phyloP scores from a whole-genome alignment of 2,329 filamentous ascomycete species.

The Lasiodiplodia sp. region DNA sequence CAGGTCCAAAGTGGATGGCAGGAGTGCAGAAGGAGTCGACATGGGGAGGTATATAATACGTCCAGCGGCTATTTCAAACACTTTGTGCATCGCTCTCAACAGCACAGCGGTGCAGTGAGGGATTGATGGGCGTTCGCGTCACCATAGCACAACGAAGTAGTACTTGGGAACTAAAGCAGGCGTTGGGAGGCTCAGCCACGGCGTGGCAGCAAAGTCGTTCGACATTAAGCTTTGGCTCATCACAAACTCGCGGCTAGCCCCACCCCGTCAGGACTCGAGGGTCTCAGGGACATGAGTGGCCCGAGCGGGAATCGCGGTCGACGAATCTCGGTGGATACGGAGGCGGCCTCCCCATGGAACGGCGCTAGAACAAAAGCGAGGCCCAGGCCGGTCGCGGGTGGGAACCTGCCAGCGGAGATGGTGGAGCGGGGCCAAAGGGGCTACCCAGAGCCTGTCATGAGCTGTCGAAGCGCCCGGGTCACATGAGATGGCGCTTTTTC shows the following conservation, averaged over 20 bases:
- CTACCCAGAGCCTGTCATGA: neutral
- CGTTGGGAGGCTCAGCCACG: constrained; percentile 22
- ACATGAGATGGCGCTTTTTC: constrained; percentile 28
- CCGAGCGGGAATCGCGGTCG: constrained; percentile 15
- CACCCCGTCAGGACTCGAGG: constrained; percentile 22
- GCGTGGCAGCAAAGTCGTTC: constrained; percentile 23
- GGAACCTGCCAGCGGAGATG: constrained; percentile 22
- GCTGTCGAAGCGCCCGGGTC: constrained; percentile 25
- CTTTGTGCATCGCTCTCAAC: neutral
- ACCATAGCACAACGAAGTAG: constrained; percentile 11
- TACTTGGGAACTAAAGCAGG: constrained; percentile 4
- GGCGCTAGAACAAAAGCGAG: constrained; percentile 26
- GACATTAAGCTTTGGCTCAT: constrained; percentile 23
- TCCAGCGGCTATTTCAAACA: constrained; percentile 15
- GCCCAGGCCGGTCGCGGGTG: constrained; percentile 22
- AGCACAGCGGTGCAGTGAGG: neutral
- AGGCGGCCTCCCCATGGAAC: constrained; percentile 18
- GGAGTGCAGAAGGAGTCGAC: neutral
- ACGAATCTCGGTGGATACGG: constrained; percentile 28
- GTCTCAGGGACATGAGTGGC: constrained; percentile 22
- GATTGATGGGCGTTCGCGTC: constrained; percentile 13
- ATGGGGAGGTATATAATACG: neutral
- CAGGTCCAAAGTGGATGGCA: neutral
- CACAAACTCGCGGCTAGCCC: constrained; percentile 22
- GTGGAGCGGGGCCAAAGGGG: constrained; percentile 22